These are phyloP conservation scores for Fusarium piperis DNA, from an alignment of 2,329 filamentous ascomycete genomes.

Conservation along the genomic window DNA sequence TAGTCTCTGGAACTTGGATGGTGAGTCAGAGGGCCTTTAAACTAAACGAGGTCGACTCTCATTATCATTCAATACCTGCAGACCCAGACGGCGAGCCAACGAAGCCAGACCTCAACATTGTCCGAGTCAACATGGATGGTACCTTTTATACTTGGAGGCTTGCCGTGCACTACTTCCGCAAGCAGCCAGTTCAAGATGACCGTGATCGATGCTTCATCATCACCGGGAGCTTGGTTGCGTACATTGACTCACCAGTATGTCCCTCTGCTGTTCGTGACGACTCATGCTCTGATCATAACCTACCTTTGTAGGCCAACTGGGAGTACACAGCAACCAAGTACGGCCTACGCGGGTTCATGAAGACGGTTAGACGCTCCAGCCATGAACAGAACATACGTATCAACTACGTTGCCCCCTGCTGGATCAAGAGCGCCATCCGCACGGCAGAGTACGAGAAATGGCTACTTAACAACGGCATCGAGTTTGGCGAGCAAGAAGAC, in stretches of 20 bases:
- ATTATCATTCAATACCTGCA: background rate
- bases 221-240: constrained; percentile 58
- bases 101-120: constrained; percentile 54
- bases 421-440: constrained; percentile 48
- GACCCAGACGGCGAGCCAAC: constrained; percentile 32
- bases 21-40: constrained; percentile 26
- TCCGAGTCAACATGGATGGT: constrained; percentile 54
- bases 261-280: background rate
- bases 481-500: constrained; percentile 51
- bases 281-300: background rate
- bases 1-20: constrained; percentile 51
- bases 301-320: constrained; percentile 28
- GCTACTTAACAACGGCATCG: constrained; percentile 50
- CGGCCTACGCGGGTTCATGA: constrained; percentile 26
- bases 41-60: background rate
- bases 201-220: constrained; percentile 60
- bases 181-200: constrained; percentile 49
- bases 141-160: constrained; percentile 58
- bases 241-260: constrained; percentile 54
- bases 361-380: constrained; percentile 24
- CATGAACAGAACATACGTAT: constrained; percentile 55
- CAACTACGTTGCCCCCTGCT: constrained; percentile 58
- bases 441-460: constrained; percentile 54
- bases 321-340: constrained; percentile 37
- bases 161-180: constrained; percentile 57